These are phyloP conservation scores for cucumber (Cucumis sativus) DNA, from an alignment of 306 rosid genomes.

Conservation along the genomic window DNA sequence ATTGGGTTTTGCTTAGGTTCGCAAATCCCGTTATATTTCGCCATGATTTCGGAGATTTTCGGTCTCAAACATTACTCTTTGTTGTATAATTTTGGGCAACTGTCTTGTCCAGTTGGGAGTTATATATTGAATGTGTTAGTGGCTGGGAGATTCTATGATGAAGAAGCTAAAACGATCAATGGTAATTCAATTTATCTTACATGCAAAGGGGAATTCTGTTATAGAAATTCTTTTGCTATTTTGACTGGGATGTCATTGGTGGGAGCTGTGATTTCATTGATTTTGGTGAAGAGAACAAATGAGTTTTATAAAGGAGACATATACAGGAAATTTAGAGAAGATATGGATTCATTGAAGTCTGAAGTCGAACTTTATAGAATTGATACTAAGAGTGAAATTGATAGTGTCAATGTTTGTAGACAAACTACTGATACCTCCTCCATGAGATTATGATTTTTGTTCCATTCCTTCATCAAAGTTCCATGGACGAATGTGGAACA, in stretches of 20 bases:
- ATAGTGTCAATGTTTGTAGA: no score
- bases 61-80: not conserved
- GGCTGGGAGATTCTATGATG: slow-evolving; percentile 5
- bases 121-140: slow-evolving; percentile 7
- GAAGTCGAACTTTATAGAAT: not conserved
- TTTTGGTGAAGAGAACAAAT: not conserved
- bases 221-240: not conserved
- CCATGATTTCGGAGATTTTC: not conserved
- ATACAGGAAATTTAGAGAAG: slow-evolving; percentile 12
- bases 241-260: not conserved
- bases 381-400: not conserved
- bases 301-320: slow-evolving; percentile 11
- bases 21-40: slow-evolving; percentile 12
- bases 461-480: no score
- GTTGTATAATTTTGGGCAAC: not conserved
- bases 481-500: no score
- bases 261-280: not conserved
- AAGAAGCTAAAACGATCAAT: not conserved
- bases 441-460: no score
- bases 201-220: slow-evolving; percentile 4
- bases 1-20: slow-evolving; percentile 16
- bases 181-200: accelerated
- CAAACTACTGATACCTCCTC: no score
- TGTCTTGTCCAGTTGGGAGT: slow-evolving; percentile 4
- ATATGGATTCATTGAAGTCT: not conserved